These are phyloP conservation scores for Nitzschia sp. DNA, from an alignment of 108 stramenopile species.

Conservation along the genomic window DNA sequence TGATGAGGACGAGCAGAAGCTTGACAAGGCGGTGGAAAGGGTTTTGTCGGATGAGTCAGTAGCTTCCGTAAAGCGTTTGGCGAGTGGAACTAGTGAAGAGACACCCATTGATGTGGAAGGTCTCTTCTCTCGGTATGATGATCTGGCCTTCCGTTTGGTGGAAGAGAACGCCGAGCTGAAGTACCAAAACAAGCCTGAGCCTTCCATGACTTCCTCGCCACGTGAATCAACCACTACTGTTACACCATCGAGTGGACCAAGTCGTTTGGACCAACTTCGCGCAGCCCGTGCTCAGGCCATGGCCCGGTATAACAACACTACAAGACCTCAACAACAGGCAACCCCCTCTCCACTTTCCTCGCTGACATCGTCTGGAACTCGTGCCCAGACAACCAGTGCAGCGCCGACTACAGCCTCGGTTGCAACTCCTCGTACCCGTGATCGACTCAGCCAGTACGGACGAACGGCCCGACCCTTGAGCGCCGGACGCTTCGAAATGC, in stretches of 20 bases:
- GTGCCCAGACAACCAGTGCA: not conserved
- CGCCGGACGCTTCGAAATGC: not conserved
- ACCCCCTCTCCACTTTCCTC: not conserved
- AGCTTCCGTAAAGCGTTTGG: not conserved
- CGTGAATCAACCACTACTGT: not conserved
- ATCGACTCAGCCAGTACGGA: conserved; percentile 6
- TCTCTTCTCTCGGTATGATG: conserved; percentile 4
- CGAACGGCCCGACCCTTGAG: not conserved
- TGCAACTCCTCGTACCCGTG: not conserved
- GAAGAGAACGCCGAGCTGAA: conserved; percentile 18
- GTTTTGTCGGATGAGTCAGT: not conserved
- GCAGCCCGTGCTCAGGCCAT: conserved; percentile 21
- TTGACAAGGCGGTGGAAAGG: not conserved
- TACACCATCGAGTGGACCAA: not conserved
- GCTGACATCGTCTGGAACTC: not conserved
- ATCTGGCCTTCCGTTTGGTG: conserved; percentile 10
- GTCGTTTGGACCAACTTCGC: conserved; percentile 27
- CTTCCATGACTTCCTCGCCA: not conserved
- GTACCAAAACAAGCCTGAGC: not conserved
- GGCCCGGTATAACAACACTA: conserved; percentile 1
- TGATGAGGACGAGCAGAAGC: not conserved
- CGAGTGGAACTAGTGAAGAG: conserved; percentile 1
- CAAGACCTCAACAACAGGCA: not conserved
- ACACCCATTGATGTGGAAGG: conserved; percentile 24
- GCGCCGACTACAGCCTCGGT: too few relatives aligned